A percentile compares a stretch with the other conserved stretches of the same genome.
Conservation (phyloP, 768 basidiomycete genomes). For the Phylloporus sp. region DNA sequence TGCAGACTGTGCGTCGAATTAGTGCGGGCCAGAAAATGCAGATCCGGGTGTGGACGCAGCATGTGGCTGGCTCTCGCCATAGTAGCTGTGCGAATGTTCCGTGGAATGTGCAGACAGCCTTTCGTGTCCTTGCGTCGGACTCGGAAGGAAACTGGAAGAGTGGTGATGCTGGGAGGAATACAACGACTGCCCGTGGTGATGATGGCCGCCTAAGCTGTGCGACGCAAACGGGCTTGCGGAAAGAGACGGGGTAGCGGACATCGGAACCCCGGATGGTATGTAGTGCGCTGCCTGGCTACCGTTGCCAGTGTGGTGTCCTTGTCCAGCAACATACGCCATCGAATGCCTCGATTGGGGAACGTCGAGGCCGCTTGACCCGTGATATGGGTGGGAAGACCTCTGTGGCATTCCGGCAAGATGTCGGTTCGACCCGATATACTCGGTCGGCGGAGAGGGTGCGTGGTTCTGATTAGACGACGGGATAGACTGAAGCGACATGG, state of each 20-base stretch:
- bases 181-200: constrained; percentile 26
- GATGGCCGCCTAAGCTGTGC: constrained; percentile 25
- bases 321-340: constrained; percentile 36
- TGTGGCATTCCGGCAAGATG: constrained; percentile 44
- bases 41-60: constrained; percentile 25
- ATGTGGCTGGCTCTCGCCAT: constrained; percentile 27
- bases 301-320: constrained; percentile 41
- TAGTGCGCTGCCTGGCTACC: constrained; percentile 27
- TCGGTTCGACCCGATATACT: constrained; percentile 41
- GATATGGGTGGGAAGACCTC: constrained; percentile 29
- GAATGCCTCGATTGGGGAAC: constrained; percentile 33
- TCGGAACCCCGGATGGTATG: constrained; percentile 38
- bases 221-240: constrained; percentile 34
- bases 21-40: constrained; percentile 29
- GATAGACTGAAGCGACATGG: constrained; percentile 66
- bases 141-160: constrained; percentile 27
- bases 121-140: constrained; percentile 28
- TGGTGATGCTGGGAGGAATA: constrained; percentile 31
- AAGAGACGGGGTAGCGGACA: constrained; percentile 50
- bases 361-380: constrained; percentile 20
- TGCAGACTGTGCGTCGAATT: constrained; percentile 6
- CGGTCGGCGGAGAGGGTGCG: constrained; percentile 30
- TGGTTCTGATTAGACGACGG: constrained; percentile 30
- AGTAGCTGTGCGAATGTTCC: constrained; percentile 29
- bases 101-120: constrained; percentile 24